A percentile compares a stretch with the other conserved stretches of the same genome.
Evolutionary conservation across 169 alveolate species (phyloP).

Genomic region (Condylostoma magnum): DNA sequence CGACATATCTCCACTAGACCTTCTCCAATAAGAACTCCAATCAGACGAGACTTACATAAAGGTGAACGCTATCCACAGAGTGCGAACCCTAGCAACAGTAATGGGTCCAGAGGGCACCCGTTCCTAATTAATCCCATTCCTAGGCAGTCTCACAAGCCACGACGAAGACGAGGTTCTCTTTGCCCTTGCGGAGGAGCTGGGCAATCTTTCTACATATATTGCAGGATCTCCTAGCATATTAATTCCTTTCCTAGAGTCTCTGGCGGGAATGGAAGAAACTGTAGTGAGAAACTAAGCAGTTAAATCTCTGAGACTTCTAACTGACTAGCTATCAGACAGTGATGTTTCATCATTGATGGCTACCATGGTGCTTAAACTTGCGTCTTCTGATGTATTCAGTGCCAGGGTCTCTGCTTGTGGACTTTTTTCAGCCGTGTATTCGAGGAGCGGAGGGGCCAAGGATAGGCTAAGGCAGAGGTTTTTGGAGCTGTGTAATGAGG

Average conservation of each 20-base stretch:
- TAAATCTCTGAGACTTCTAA: conserved; percentile 50
- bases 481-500: conserved; percentile 74
- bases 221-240: conserved; percentile 19
- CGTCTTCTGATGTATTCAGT: conserved; percentile 69
- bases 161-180: conserved; percentile 78
- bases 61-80: conserved; percentile 76
- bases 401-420: conserved; percentile 74
- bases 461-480: conserved; percentile 72
- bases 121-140: conserved; percentile 54
- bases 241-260: conserved; percentile 50
- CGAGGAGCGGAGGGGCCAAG: conserved; percentile 55
- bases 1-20: conserved; percentile 47
- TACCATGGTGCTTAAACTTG: conserved; percentile 57
- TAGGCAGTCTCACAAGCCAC: conserved; percentile 33
- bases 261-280: conserved; percentile 81
- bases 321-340: conserved; percentile 46
- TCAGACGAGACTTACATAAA: conserved; percentile 68
- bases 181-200: conserved; percentile 75
- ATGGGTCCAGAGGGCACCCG: conserved; percentile 55
- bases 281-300: conserved; percentile 78
- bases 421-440: conserved; percentile 58
- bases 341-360: conserved; percentile 49
- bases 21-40: conserved; percentile 66
- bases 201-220: conserved; percentile 30
- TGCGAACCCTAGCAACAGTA: conserved; percentile 55